phyloP scores from a whole-genome alignment of 129 eudicot genomes.

The Flaveria linearis region DNA sequence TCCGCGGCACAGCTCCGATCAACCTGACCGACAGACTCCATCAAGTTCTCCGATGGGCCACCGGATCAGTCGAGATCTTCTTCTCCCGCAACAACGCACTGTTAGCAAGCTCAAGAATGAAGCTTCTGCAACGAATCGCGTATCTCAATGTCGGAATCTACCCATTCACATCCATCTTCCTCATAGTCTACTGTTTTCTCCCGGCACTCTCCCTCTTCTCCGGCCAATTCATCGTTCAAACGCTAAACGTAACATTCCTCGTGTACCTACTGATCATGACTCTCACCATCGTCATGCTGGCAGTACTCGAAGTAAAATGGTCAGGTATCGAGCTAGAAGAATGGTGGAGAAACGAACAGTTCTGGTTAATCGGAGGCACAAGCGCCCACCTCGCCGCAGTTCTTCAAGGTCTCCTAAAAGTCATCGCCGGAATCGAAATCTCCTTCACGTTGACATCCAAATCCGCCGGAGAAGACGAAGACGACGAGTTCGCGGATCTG shows the following conservation, averaged over 20 bases:
- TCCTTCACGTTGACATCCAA: slow-evolving; percentile 81
- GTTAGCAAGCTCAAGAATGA: slow-evolving; percentile 77
- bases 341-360: slow-evolving; percentile 94
- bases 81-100: slow-evolving; percentile 84
- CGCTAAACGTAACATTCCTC: slow-evolving; percentile 67
- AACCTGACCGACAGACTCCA: slow-evolving; percentile 82
- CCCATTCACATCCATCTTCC: slow-evolving; percentile 81
- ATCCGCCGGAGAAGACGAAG: slow-evolving; percentile 69
- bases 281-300: slow-evolving; percentile 58
- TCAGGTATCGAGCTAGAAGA: slow-evolving; percentile 75
- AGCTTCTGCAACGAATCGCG: slow-evolving; percentile 66
- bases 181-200: slow-evolving; percentile 80
- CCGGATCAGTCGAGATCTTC: slow-evolving; percentile 85
- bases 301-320: slow-evolving; percentile 83
- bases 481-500: slow-evolving; percentile 77
- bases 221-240: slow-evolving; percentile 84
- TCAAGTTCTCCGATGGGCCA: slow-evolving; percentile 89
- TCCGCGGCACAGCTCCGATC: slow-evolving; percentile 87
- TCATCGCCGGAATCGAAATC: slow-evolving; percentile 78
- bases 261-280: slow-evolving; percentile 64
- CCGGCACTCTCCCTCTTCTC: slow-evolving; percentile 88
- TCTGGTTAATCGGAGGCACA: slow-evolving; percentile 89
- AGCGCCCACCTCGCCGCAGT: slow-evolving; percentile 92
- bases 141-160: slow-evolving; percentile 78
- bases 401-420: slow-evolving; percentile 79